These are phyloP conservation scores for Aspergillus floridensis DNA, from an alignment of 2,329 filamentous ascomycete species.

Conservation along the genomic window DNA sequence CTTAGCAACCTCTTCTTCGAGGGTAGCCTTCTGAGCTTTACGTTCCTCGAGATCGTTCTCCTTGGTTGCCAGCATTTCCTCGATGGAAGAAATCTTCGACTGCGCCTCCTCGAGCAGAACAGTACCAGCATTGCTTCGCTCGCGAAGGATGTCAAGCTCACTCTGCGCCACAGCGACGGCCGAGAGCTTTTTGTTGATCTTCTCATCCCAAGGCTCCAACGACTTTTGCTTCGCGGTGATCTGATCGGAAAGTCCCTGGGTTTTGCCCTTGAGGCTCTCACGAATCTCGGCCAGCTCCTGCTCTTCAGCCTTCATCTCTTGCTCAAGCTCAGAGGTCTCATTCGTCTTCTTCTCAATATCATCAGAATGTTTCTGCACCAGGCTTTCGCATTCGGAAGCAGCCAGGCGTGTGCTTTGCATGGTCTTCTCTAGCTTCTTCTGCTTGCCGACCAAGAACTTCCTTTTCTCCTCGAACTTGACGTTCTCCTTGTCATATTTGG, in stretches of 20 bases:
- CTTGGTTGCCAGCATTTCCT: constrained; percentile 70
- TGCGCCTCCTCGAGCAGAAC: constrained; percentile 81
- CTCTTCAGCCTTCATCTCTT: constrained; percentile 74
- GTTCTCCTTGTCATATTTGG: constrained; percentile 90
- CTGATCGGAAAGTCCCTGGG: constrained; percentile 87
- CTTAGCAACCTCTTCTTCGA: constrained; percentile 72
- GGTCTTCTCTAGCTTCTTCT: constrained; percentile 90
- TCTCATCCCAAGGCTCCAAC: constrained; percentile 93
- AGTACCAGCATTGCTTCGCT: constrained; percentile 83
- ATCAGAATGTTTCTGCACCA: constrained; percentile 71
- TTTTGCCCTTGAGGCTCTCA: constrained; percentile 89
- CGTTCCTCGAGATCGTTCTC: constrained; percentile 71
- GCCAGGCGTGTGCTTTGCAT: constrained; percentile 74
- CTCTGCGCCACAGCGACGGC: constrained; percentile 92
- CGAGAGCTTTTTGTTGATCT: constrained; percentile 94
- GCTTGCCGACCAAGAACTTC: constrained; percentile 87
- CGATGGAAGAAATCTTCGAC: constrained; percentile 70
- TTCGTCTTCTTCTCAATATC: constrained; percentile 74
- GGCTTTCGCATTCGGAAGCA: constrained; percentile 69
- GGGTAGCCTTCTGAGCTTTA: constrained; percentile 66
- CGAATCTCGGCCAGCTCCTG: constrained; percentile 78
- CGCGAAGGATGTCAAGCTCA: constrained; percentile 85
- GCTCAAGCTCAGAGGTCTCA: constrained; percentile 75
- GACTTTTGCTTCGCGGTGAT: constrained; percentile 91
- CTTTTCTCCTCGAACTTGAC: constrained; percentile 98